These are phyloP conservation scores for Telfairia occidentalis DNA, from an alignment of 331 rosid genomes.

Conservation along the genomic window DNA sequence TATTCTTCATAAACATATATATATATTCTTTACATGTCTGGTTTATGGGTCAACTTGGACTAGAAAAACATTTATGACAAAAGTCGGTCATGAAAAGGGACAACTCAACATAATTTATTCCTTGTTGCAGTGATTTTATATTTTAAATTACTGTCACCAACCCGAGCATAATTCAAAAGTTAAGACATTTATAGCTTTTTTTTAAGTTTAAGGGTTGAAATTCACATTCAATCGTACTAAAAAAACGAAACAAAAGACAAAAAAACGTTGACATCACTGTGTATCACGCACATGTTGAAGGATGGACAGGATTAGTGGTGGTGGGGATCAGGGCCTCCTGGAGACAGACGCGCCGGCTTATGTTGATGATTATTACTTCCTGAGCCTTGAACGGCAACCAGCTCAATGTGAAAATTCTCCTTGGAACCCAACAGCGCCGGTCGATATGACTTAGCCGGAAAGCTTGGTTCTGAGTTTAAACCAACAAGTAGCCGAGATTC, in stretches of 20 bases:
- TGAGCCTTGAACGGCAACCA: not conserved
- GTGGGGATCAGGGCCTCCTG: constrained; percentile 16
- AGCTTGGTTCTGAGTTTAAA: not conserved
- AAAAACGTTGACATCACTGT: too few relatives aligned
- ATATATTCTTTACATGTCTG: too few relatives aligned
- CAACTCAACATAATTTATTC: not conserved
- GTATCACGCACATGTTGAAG: not conserved
- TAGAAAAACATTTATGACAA: not conserved
- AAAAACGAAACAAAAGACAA: too few relatives aligned
- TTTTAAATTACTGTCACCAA: too few relatives aligned
- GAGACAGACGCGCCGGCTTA: not conserved
- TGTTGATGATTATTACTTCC: not conserved
- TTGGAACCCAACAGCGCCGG: constrained; percentile 3
- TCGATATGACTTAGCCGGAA: not conserved
- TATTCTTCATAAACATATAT: not conserved
- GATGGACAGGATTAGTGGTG: constrained; percentile 2
- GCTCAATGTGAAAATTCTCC: constrained; percentile 2
- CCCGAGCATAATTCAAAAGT: too few relatives aligned
- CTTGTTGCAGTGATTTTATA: not conserved
- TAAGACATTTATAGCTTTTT: too few relatives aligned
- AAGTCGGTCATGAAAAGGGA: not conserved
- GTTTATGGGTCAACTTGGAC: not conserved
- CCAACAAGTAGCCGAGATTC: not conserved
- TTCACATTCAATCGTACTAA: too few relatives aligned
- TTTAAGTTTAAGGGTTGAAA: too few relatives aligned